Evolutionary conservation across 192 early-diverging fungal genomes (phyloP), one percentile per base, ranked within the genome.

Genomic region (Linnemannia exigua): DNA sequence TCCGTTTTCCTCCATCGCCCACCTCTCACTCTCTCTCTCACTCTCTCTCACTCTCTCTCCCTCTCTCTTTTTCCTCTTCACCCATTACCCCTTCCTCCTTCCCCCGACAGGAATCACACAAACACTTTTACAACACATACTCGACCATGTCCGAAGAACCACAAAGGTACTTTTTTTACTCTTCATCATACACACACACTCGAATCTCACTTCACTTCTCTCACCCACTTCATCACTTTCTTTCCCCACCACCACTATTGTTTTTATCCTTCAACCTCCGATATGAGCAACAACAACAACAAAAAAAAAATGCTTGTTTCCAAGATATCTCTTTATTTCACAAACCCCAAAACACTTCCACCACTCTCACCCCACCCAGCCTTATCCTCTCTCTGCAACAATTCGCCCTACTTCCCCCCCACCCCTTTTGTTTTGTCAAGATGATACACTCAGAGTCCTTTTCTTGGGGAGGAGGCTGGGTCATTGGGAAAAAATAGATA

Each of bases 141-240:
- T 63, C 58, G 58, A 63, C 58, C 58, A 63, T 63, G 58, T 63
- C 58, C 58, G 58, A 63, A 63, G 58, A 63, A 63, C 58, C 28
- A n/a, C 58, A 69, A 69, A 69, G 37, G 37, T 71, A 46, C 41
- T 41, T 70, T 41, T 19, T n/a, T 37, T 38, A 20, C 67, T 41
- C 22, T 22, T 41, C 15, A 17, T 69, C 67, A 5, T 19, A 20
- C 28, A 11, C 66, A 15, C 66, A 67, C 8, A 8, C 33, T 36
- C 66, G n/a, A n/a, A n/a, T n/a, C n/a, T n/a, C 41, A 44, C 17
- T 19, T 69, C 9, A 35, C 20, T 35, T 35, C 35, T 17, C 67
- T 69, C 67, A 38, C 37, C 12, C 67, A 22, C 37, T 38, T 14
- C 25, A 7, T 66, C 37, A 11, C 36, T 22, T 11, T 33, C 31